Conservation (phyloP, 75 land plant species). For the Pinus taeda region DNA sequence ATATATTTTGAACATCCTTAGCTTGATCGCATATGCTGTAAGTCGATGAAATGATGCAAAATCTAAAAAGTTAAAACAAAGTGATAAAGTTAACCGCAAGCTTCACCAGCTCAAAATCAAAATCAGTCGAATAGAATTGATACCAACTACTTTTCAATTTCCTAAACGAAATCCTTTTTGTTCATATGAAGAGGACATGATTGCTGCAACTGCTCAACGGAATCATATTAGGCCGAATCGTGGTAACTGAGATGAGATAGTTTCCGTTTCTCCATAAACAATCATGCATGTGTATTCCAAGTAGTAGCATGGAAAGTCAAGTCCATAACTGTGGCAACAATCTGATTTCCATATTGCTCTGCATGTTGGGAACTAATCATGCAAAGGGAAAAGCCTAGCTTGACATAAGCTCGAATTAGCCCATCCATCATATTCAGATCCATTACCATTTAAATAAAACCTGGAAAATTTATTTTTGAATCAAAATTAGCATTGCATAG, state of each 20-base stretch:
- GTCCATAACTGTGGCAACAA: conserved; percentile 24
- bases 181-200: conserved; percentile 26
- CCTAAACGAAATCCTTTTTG: conserved; percentile 26
- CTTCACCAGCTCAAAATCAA: too few relatives aligned
- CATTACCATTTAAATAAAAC: too few relatives aligned
- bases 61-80: not conserved
- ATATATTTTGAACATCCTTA: not conserved
- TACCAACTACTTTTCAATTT: conserved; percentile 14
- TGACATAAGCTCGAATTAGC: too few relatives aligned
- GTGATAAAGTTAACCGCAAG: not conserved
- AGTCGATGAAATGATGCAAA: not conserved
- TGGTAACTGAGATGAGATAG: conserved; percentile 23
- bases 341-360: conserved; percentile 17
- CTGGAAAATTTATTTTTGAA: too few relatives aligned
- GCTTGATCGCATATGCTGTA: not conserved
- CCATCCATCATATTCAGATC: too few relatives aligned
- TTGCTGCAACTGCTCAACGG: conserved; percentile 20
- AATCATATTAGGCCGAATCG: conserved; percentile 16
- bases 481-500: too few relatives aligned
- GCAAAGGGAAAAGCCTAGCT: too few relatives aligned
- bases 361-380: too few relatives aligned
- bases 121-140: not conserved
- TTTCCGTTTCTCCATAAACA: conserved; percentile 16
- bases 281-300: conserved; percentile 14
- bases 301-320: not conserved